A percentile compares a stretch with the other conserved stretches of the same genome.
Conservation (phyloP, 805 yeast species). For the Torulaspora indica region DNA sequence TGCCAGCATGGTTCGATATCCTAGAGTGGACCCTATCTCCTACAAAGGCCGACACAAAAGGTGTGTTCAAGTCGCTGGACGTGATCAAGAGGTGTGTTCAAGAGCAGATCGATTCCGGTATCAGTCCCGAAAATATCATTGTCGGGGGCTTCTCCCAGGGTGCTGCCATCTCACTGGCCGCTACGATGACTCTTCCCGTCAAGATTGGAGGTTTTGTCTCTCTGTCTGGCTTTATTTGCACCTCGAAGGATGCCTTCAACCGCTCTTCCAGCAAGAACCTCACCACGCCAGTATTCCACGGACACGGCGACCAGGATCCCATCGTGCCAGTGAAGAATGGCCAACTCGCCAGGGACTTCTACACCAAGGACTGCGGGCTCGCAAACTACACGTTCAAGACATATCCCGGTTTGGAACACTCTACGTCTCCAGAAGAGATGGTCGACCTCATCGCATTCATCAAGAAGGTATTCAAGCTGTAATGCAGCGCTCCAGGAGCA, state of each 20-base stretch:
- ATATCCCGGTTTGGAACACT: constrained; percentile 65
- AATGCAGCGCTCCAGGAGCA: not conserved
- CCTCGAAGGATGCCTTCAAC: constrained; percentile 21
- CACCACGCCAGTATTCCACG: constrained; percentile 75
- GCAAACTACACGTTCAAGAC: constrained; percentile 45
- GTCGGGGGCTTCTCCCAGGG: constrained; percentile 97
- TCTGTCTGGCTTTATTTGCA: constrained; percentile 69
- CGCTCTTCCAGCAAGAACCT: constrained; percentile 41
- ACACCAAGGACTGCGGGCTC: constrained; percentile 40
- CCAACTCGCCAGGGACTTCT: constrained; percentile 43
- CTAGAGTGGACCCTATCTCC: constrained; percentile 46
- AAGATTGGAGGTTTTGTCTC: constrained; percentile 76
- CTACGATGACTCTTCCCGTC: constrained; percentile 47
- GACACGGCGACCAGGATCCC: constrained; percentile 80
- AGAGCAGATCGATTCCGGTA: constrained; percentile 50
- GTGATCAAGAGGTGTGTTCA: constrained; percentile 44
- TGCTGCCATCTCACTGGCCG: constrained; percentile 68
- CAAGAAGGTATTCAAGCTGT: constrained; percentile 19
- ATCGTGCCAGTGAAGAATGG: constrained; percentile 42
- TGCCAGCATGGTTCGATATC: constrained; percentile 90
- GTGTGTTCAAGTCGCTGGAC: constrained; percentile 49
- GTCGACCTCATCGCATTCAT: constrained; percentile 48
- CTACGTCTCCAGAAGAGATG: constrained; percentile 64
- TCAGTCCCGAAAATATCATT: constrained; percentile 63
- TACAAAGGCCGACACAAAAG: constrained; percentile 45